Percentiles rank a stretch among this genome's conserved stretches.
These are phyloP conservation scores for Mollisiaceae sp. DNA, from an alignment of 2,329 filamentous ascomycete genomes.

Conservation along the genomic window DNA sequence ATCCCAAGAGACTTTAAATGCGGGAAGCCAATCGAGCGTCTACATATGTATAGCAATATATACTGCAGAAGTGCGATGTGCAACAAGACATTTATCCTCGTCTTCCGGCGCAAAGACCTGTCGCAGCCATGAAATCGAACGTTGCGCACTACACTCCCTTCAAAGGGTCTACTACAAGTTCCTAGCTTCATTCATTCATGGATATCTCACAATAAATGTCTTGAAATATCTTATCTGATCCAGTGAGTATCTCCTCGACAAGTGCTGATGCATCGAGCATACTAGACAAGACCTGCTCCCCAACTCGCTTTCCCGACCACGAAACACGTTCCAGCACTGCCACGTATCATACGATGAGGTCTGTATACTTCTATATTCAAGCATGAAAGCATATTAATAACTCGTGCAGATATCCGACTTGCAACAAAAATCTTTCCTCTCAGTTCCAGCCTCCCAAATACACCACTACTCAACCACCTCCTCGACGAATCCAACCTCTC, in stretches of 20 bases:
- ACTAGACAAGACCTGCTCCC: neutral
- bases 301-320: neutral
- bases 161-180: neutral
- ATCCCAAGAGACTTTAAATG: neutral
- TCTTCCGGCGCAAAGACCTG: conserved; percentile 2
- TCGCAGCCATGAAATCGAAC: neutral
- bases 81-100: conserved; percentile 11
- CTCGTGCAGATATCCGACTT: neutral
- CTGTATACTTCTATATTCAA: neutral
- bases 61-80: conserved; percentile 6
- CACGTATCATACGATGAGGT: neutral
- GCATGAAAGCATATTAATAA: neutral
- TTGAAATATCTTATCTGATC: no score
- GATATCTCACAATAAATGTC: no score
- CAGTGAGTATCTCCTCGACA: neutral
- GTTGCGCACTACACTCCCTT: neutral
- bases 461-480: neutral
- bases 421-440: neutral
- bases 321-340: neutral
- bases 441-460: neutral
- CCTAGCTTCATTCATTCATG: no score
- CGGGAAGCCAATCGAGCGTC: neutral
- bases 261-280: neutral
- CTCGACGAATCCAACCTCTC: neutral
- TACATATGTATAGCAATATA: neutral